Base-by-base conservation (phyloP, 345 rosid genomes). In the Viola odorata region DNA sequence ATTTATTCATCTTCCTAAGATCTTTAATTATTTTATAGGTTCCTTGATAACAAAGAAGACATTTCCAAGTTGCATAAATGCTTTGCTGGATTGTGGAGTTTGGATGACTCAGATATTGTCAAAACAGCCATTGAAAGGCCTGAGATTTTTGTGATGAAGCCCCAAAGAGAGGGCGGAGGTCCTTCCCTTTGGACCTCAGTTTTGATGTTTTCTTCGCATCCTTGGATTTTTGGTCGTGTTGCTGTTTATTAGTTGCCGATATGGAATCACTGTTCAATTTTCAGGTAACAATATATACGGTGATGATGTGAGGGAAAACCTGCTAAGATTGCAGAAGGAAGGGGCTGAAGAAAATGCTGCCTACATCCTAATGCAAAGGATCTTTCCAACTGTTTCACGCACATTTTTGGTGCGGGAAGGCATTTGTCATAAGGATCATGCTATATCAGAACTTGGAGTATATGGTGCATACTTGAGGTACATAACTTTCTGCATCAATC, bases 91-190 rank as follows among this genome's bases (percentile, higher is more conserved):
- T 72, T 95, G 57, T 95, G 99, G 98, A 91, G 96, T 73, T 80
- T 91, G 76, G 98, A 88, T 65, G 87, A 91, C 50, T 60, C 72
- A 3, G 91, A 78, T 47, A 80, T 84, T 8, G 61, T 87, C 57
- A 72, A 66, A 54, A 73, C 75, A 77, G 97, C 97, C 49, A 91
- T 94, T 44, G 88, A 84, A 62, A 82, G 55, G 14, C 97, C 99
- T 0, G 83, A 84, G 53, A 70, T 80, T 45, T 94, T 78, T 53
- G 95, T 94, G 47, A 82, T 94, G 96, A 91, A 94, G 84, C 99
- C 99, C 45, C 97, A 94, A 66, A 81, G 97, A 83, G 99, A 91
- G 88, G 99, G 99, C 70, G 96, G 99, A 86, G 98, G 96, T 91
- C 51, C 39, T 51, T 62, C 62, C 52, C 56, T 66, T 58, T 57